Base-by-base conservation (phyloP, 805 yeast genomes). In the Scheffersomyces spartinae region DNA sequence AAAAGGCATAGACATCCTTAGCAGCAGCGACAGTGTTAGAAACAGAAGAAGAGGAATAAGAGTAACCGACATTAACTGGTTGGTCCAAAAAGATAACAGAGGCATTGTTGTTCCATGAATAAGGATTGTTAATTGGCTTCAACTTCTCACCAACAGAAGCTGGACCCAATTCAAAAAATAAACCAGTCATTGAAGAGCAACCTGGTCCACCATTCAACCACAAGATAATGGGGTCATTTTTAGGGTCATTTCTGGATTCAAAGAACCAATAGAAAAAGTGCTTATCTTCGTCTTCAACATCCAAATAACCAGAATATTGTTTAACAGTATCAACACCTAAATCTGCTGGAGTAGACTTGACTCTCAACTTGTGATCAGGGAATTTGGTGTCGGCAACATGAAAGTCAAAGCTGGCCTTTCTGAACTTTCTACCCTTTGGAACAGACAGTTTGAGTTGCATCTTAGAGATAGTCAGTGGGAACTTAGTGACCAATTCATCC, bases 191-290 rank as follows among this genome's bases (percentile, higher is more conserved):
- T 1, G 95, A 82, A 0, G 95, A 82, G 48, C 96, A 86, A 8
- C 96, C 96, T 18, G 96, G 96, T 4, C 96, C 95, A 36, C 96
- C 96, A 47, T 86, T 86, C 40, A 86, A 62, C 97, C 95, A 85
- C 38, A 88, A 62, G 28, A 88, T 67, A 13, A 85, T 66, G 2
- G 96, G 96, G 52, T 88, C 96, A 27, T 61, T 81, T 27, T 51
- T 55, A 4, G 96, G 96, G 49, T 83, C 84, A 43, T 76, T 76
- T 58, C 95, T 73, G 26, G 93, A 78, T 53, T 86, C 96, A 40
- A 88, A 88, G 43, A 78, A 76, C 94, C 94, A 85, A 61, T 75
- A 88, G 52, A 86, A 88, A 49, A 86, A 76, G 52, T 82, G 93
- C 56, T 85, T 86, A 38, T 83, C 95, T 38, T 75, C 83, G 26